A percentile compares a stretch with the other conserved stretches of the same genome.
These are phyloP conservation scores for Cucumis hystrix DNA, from an alignment of 306 rosid genomes.

Conservation along the genomic window DNA sequence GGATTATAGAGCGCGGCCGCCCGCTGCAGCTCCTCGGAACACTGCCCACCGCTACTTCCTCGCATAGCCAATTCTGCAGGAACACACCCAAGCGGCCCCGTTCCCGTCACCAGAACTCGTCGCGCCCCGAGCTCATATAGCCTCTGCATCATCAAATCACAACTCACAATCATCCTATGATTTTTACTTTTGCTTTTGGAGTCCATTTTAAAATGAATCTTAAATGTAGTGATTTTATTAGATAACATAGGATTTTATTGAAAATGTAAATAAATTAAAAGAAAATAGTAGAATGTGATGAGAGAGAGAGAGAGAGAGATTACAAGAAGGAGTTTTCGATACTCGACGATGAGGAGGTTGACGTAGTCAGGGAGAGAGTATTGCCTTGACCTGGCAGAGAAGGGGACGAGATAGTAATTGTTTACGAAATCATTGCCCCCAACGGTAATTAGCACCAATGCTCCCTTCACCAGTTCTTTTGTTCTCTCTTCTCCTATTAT, in stretches of 20 bases:
- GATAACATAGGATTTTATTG: no score
- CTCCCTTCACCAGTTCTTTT: slow-evolving; percentile 23
- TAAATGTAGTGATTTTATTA: no score
- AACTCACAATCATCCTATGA: neutral
- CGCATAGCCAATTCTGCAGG: slow-evolving; percentile 69
- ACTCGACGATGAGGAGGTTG: slow-evolving; percentile 41
- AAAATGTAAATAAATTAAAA: no score
- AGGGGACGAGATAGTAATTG: slow-evolving; percentile 64
- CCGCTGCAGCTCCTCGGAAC: slow-evolving; percentile 36
- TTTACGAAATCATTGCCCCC: slow-evolving; percentile 92
- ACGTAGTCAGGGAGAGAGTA: slow-evolving; percentile 47
- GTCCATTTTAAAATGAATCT: no score
- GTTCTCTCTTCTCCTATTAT: slow-evolving; percentile 31
- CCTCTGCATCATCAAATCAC: slow-evolving; percentile 6
- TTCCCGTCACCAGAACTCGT: slow-evolving; percentile 69
- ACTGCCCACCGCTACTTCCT: slow-evolving; percentile 32
- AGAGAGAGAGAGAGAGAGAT: neutral
- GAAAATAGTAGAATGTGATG: neutral
- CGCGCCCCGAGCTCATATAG: slow-evolving; percentile 57
- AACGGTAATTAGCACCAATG: slow-evolving; percentile 46
- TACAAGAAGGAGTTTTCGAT: slow-evolving; percentile 41
- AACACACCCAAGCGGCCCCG: slow-evolving; percentile 81
- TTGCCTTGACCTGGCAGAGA: slow-evolving; percentile 70
- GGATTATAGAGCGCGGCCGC: slow-evolving; percentile 57
- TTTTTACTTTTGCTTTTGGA: neutral